phyloP scores from a whole-genome alignment of 2,329 filamentous ascomycete genomes.

The Macroventuria anomochaeta region DNA sequence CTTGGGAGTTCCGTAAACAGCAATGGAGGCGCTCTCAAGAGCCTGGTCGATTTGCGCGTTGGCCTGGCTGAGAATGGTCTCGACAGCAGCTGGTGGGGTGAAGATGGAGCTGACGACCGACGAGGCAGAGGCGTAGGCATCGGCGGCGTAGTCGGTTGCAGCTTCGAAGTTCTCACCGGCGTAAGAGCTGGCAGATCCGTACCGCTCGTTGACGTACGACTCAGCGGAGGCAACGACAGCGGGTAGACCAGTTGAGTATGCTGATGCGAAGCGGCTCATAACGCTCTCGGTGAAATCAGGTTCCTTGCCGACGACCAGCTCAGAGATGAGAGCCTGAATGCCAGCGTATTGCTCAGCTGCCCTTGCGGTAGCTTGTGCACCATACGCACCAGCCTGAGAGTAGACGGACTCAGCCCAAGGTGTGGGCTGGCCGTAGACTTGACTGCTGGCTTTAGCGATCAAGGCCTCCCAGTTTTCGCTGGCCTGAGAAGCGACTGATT shows the following conservation, averaged over 20 bases:
- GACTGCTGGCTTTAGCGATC: constrained; percentile 69
- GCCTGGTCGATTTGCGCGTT: constrained; percentile 63
- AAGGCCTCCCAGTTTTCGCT: constrained; percentile 69
- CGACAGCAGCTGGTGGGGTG: constrained; percentile 64
- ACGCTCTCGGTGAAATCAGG: constrained; percentile 83
- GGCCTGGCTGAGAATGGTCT: constrained; percentile 64
- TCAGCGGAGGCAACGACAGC: constrained; percentile 62
- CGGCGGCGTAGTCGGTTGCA: constrained; percentile 60
- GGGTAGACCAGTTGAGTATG: constrained; percentile 71
- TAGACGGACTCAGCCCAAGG: constrained; percentile 56
- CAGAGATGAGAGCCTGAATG: constrained; percentile 75
- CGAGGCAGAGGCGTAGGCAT: constrained; percentile 56
- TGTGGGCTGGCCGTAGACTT: constrained; percentile 72
- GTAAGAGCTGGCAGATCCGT: constrained; percentile 57
- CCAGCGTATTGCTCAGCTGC: constrained; percentile 70
- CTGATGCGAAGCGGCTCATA: constrained; percentile 72
- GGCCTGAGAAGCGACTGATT: constrained; percentile 62
- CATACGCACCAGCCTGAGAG: constrained; percentile 63
- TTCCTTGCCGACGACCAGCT: constrained; percentile 78
- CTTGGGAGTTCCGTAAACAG: constrained; percentile 64
- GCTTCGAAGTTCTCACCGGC: constrained; percentile 54
- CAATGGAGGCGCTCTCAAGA: constrained; percentile 64
- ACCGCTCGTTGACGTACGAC: constrained; percentile 58
- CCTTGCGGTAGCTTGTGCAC: constrained; percentile 66
- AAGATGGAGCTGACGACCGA: constrained; percentile 58